phyloP scores from a whole-genome alignment of 345 rosid species.

The Salix koriyanagi region DNA sequence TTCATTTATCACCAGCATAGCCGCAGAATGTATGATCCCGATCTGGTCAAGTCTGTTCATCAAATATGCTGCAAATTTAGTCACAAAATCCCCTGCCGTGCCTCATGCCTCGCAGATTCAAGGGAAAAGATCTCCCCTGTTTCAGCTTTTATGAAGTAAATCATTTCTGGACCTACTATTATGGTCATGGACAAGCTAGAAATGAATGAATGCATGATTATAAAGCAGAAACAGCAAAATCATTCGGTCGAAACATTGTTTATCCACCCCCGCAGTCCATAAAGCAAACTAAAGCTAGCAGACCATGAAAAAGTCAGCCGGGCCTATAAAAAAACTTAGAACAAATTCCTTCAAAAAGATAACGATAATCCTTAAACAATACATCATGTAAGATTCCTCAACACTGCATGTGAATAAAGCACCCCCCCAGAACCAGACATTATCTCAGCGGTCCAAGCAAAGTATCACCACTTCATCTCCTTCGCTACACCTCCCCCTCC shows the following conservation, averaged over 20 bases:
- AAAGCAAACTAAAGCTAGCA: slow-evolving; percentile 25
- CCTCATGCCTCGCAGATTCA: too few species aligned
- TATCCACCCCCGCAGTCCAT: background rate
- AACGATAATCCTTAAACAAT: background rate
- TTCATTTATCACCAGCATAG: too few species aligned
- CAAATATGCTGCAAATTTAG: too few species aligned
- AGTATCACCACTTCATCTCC: slow-evolving; percentile 22
- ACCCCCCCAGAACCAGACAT: background rate
- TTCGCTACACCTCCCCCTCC: background rate
- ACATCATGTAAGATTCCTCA: slow-evolving; percentile 6
- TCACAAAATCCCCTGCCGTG: too few species aligned
- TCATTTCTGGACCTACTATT: background rate
- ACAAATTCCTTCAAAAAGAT: background rate
- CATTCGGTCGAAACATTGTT: slow-evolving; percentile 1
- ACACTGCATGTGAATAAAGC: slow-evolving; percentile 32
- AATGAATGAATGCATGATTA: slow-evolving; percentile 1
- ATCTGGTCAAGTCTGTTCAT: too few species aligned
- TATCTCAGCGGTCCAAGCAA: slow-evolving; percentile 34
- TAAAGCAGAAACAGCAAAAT: slow-evolving; percentile 18
- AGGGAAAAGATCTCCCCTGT: too few species aligned
- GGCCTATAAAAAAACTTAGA: background rate
- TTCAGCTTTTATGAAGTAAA: background rate
- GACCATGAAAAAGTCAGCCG: background rate
- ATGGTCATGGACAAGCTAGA: slow-evolving; percentile 6
- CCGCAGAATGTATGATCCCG: too few species aligned